Base-by-base conservation (phyloP, 1,139 yeast species). In the Tardiomyces blankii region DNA sequence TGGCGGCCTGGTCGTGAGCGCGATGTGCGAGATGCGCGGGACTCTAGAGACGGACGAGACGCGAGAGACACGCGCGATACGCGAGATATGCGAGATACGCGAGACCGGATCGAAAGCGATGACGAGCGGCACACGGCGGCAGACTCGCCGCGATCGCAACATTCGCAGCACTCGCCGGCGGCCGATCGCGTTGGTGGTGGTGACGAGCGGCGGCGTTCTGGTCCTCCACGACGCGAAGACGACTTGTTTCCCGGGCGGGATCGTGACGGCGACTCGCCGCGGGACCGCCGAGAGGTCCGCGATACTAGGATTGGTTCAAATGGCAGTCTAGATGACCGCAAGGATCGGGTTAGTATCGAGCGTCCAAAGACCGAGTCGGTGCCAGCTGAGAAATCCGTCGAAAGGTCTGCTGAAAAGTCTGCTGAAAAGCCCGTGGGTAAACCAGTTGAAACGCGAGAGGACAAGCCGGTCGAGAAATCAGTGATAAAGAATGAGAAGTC, bases 81-180 rank as follows among this genome's bases (percentile, higher is more conserved):
- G 39, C 11, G 39, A 38, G 43, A 49, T 42, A 25, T 38, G 21
- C 38, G 52, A 39, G 52, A 49, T n/a, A 46, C 48, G 9, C 33
- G 44, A 30, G 41, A 42, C 38, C 16, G 16, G 35, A 32, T 13
- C n/a, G 39, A 38, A 3, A 18, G n/a, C 21, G 23, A 38, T 11
- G 19, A 38, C 14, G 39, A 16, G 9, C 18, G 39, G 9, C 25
- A 21, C 7, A 9, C 35, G n/a, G 21, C 19, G 13, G 39, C 23
- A 3, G 23, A 18, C 9, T 16, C 19, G 4, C 14, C 41, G 44
- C 18, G 46, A 41, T 13, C 13, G 30, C 13, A 38, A 41, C 14
- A 44, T 40, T 2, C 41, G 42, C 30, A 16, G 32, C 38, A 18
- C 38, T 14, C 38, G 39, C 33, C 18, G 27, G 35, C 35, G 3